Conservation (phyloP, 768 basidiomycete species). For the Ephemerocybe angulata region DNA sequence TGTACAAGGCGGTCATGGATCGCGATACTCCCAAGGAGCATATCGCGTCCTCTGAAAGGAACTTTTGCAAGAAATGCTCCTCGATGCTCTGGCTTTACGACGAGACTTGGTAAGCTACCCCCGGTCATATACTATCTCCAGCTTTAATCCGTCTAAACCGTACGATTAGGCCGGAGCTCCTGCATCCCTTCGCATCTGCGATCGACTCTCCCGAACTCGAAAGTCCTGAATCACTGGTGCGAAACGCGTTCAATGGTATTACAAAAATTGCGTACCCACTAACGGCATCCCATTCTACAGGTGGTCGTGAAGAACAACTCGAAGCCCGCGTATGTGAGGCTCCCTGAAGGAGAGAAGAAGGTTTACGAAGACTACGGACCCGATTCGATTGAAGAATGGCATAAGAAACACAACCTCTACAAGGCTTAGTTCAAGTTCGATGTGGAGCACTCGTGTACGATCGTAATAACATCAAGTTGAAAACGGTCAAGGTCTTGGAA, state of each 20-base stretch:
- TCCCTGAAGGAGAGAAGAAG: conserved; percentile 57
- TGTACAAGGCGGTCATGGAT: conserved; percentile 61
- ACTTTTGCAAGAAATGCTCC: conserved; percentile 62
- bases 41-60: conserved; percentile 52
- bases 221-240: conserved; percentile 47
- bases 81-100: conserved; percentile 68
- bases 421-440: conserved; percentile 15
- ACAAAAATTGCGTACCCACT: background rate
- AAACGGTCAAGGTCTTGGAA: too few relatives aligned
- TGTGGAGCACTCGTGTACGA: too few relatives aligned
- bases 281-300: conserved; percentile 22
- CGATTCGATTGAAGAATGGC: conserved; percentile 56
- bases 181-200: conserved; percentile 67
- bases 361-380: conserved; percentile 41
- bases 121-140: background rate
- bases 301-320: conserved; percentile 44
- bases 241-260: conserved; percentile 8
- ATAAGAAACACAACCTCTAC: conserved; percentile 48
- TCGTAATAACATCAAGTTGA: too few relatives aligned
- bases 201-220: conserved; percentile 61
- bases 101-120: conserved; percentile 44
- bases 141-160: background rate
- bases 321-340: conserved; percentile 56
- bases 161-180: conserved; percentile 49
- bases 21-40: conserved; percentile 49